Evolutionary conservation across 2,329 filamentous ascomycete species (phyloP).

Genomic region (Hansfordia pulvinata): DNA sequence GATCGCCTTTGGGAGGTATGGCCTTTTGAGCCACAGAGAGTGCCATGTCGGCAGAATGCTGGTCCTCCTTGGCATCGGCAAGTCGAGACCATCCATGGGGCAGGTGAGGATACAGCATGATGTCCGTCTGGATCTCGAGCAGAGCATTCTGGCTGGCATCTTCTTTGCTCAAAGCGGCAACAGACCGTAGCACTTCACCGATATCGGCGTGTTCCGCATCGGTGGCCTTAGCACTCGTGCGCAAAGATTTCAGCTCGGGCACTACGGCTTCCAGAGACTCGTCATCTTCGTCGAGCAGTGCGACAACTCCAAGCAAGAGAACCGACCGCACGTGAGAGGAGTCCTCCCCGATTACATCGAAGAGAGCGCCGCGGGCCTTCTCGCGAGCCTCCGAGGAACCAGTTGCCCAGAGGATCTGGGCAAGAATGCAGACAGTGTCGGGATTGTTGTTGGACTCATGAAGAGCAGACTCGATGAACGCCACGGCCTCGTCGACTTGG

Average conservation of each 20-base stretch:
- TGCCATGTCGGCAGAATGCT: conserved; percentile 60
- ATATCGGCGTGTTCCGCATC: conserved; percentile 54
- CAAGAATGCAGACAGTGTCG: conserved; percentile 75
- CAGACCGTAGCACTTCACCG: conserved; percentile 60
- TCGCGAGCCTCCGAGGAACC: conserved; percentile 61
- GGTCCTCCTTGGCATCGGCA: conserved; percentile 40
- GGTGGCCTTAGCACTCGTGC: conserved; percentile 51
- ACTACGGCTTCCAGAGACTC: conserved; percentile 72
- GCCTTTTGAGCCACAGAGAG: conserved; percentile 63
- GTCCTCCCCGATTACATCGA: conserved; percentile 62
- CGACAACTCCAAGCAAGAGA: conserved; percentile 71
- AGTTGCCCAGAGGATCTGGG: conserved; percentile 88
- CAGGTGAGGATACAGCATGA: conserved; percentile 70
- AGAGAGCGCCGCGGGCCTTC: conserved; percentile 66
- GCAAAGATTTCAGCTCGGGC: conserved; percentile 60
- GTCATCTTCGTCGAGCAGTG: conserved; percentile 64
- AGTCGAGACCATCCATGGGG: conserved; percentile 73
- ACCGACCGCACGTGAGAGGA: conserved; percentile 69
- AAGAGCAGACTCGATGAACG: conserved; percentile 69
- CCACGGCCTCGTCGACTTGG: conserved; percentile 54
- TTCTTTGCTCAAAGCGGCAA: conserved; percentile 45
- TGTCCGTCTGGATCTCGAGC: conserved; percentile 56
- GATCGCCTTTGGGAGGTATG: conserved; percentile 56
- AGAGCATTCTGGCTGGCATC: conserved; percentile 35
- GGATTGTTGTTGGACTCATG: conserved; percentile 64